Evolutionary conservation across 2,329 filamentous ascomycete species (phyloP), one percentile per base, ranked within the genome.

Genomic region (Paraphaeosphaeria minitans): DNA sequence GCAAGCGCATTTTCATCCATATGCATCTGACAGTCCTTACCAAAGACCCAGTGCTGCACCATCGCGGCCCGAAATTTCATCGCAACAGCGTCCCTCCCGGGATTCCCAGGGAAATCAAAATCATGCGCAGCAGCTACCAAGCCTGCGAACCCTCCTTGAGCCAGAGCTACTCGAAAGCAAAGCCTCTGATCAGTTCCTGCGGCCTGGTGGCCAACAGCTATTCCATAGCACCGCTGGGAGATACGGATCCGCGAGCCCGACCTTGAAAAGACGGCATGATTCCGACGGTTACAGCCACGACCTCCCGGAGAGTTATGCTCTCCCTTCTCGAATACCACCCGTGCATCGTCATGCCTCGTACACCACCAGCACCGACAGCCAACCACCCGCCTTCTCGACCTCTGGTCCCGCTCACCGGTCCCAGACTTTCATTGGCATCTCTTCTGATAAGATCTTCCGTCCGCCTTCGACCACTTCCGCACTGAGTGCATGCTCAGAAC

Each of bases 1-100:
- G 91, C 67, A 69, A 62, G 71, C 68, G 31, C 71, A 71, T 65
- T 65, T 68, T 39, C 63, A 65, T 39, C 51, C 63, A 35, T 64
- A 59, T 58, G 58, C 66, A 12, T 69, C 69, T 45, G 71, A 73
- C 64, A 66, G 56, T 58, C 61, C 68, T 33, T 75, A 74, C 58
- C 65, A 70, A 58, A 61, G 63, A 57, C 58, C 67, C 50, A 66
- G 59, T 63, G 68, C 65, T 55, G 64, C 67, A 55, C 60, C 66
- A 9, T 71, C 71, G 52, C 70, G 66, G 52, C 64, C 69, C 54
- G 68, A 75, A 22, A 62, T 70, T 61, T 56, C 67, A 58, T 60
- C 53, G 50, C 72, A 75, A 47, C 66, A 69, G 52, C 61, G 63
- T 59, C 71, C 61, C 50, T 60, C 68, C 49, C 59, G 64, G 64